A percentile compares a stretch with the other conserved stretches of the same genome.
phyloP scores from a whole-genome alignment of 192 early-diverging fungal genomes.

The Linnemannia hyalina region DNA sequence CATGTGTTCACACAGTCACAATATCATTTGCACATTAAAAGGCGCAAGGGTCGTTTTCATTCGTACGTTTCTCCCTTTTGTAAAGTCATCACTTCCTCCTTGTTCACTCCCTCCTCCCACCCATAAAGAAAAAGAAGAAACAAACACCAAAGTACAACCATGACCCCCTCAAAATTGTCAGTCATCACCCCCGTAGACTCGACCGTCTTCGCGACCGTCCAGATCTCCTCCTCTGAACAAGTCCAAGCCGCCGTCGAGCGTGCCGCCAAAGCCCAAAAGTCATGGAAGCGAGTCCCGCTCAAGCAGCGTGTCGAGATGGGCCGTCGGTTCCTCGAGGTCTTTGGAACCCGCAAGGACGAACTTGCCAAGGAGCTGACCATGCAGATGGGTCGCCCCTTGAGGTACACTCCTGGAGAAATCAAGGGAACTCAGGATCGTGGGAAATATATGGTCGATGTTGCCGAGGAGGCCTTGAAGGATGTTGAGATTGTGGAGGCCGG shows the following conservation, averaged over 20 bases:
- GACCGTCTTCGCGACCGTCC: constrained; percentile 38
- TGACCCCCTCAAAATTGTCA: constrained; percentile 27
- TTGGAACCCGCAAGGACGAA: constrained; percentile 69
- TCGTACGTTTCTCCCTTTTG: not conserved
- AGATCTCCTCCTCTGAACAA: constrained; percentile 45
- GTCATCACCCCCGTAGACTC: constrained; percentile 56
- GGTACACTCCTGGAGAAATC: constrained; percentile 77
- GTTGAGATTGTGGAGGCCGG: constrained; percentile 62
- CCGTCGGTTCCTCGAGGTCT: constrained; percentile 63
- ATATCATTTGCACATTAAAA: not conserved
- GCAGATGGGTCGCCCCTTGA: constrained; percentile 80
- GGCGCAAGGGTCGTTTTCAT: not conserved
- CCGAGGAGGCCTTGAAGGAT: constrained; percentile 72
- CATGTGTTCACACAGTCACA: constrained; percentile 1
- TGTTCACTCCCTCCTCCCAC: not conserved
- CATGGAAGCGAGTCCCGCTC: constrained; percentile 70
- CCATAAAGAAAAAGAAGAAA: not conserved
- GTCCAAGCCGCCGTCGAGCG: constrained; percentile 58
- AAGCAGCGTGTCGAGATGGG: constrained; percentile 65
- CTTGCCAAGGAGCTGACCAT: constrained; percentile 68
- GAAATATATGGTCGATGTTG: constrained; percentile 76
- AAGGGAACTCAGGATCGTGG: constrained; percentile 78
- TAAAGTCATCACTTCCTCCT: not conserved
- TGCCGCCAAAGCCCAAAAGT: constrained; percentile 59
- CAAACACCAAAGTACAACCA: not conserved